phyloP scores from a whole-genome alignment of 179 eudicot genomes.

The Carnegiea gigantea region DNA sequence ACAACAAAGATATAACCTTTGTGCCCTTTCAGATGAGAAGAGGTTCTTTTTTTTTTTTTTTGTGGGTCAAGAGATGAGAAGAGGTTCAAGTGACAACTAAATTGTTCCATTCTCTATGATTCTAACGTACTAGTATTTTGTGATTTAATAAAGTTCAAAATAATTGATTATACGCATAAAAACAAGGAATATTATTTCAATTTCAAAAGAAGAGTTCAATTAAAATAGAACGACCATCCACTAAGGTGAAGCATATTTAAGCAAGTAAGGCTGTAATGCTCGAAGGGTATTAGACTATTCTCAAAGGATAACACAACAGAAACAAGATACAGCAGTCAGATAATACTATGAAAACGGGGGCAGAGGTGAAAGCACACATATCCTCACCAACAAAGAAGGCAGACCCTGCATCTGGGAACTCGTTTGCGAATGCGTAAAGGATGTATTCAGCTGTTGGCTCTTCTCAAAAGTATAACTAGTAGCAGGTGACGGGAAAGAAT shows the following conservation, averaged over 20 bases:
- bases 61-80: too few relatives aligned
- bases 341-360: not conserved
- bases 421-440: constrained; percentile 54
- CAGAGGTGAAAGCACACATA: not conserved
- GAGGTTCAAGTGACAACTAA: not conserved
- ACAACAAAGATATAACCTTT: not conserved
- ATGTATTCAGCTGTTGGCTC: constrained; percentile 56
- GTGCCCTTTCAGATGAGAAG: not conserved
- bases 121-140: not conserved
- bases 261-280: not conserved
- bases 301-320: not conserved
- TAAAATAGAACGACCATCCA: not conserved
- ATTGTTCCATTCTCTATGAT: not conserved
- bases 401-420: constrained; percentile 76
- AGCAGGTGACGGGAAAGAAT: constrained; percentile 62
- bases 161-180: not conserved
- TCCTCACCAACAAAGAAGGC: constrained; percentile 51
- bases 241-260: not conserved
- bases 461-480: constrained; percentile 70
- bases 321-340: not conserved
- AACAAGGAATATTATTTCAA: not conserved
- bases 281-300: not conserved
- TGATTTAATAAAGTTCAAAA: not conserved
- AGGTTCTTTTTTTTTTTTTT: too few relatives aligned
- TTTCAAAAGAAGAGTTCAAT: not conserved